A percentile compares a stretch with the other conserved stretches of the same genome.
Conservation (phyloP, 148 eudicot species). For the Dysphania ambrosioides region DNA sequence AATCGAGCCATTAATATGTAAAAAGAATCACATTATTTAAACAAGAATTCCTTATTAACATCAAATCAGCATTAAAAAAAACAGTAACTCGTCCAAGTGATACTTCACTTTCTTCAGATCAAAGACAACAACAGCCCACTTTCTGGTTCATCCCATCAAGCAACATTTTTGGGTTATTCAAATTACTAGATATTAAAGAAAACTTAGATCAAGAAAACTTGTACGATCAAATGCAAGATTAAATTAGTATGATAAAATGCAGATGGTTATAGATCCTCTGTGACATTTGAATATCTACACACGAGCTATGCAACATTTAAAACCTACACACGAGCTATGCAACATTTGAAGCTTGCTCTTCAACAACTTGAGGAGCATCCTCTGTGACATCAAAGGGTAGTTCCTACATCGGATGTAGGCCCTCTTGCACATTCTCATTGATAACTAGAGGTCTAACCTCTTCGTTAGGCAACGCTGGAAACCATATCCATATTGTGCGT, state of each 20-base stretch:
- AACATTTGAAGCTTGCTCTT: too few relatives aligned
- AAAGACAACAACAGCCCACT: not conserved
- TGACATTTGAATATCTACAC: not conserved
- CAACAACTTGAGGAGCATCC: too few relatives aligned
- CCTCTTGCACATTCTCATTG: too few relatives aligned
- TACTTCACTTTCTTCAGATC: not conserved
- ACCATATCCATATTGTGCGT: too few relatives aligned
- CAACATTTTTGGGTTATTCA: not conserved
- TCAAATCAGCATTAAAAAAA: not conserved
- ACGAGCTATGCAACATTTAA: too few relatives aligned
- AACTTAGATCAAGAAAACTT: not conserved
- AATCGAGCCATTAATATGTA: not conserved
- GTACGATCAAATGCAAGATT: not conserved
- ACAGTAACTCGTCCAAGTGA: too few relatives aligned
- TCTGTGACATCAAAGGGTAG: too few relatives aligned
- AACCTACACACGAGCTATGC: too few relatives aligned
- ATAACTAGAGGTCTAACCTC: too few relatives aligned
- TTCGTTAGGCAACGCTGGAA: too few relatives aligned
- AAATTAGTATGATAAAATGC: not conserved
- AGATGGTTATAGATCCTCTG: constrained; percentile 8
- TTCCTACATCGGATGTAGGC: too few relatives aligned
- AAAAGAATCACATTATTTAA: not conserved
- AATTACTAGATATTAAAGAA: not conserved
- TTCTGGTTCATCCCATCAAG: not conserved
- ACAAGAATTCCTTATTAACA: not conserved